Evolutionary conservation across 345 rosid species (phyloP).

Genomic region (Lumnitzera racemosa): DNA sequence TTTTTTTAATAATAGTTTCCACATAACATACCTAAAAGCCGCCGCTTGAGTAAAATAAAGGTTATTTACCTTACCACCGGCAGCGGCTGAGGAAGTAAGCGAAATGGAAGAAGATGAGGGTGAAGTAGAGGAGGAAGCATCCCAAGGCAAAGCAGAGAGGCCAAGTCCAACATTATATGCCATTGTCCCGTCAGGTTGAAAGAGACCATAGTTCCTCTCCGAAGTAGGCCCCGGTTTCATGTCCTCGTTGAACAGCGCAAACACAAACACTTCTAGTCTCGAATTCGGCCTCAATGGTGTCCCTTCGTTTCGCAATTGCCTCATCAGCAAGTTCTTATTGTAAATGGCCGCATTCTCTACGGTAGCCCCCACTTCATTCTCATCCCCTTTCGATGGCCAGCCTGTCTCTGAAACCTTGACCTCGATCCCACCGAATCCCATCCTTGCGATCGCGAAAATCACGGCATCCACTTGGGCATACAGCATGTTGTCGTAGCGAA

Average conservation of each 20-base stretch:
- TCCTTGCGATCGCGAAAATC: slow-evolving; percentile 60
- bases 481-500: slow-evolving; percentile 86
- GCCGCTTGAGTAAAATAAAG: too few species aligned
- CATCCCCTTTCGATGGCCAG: slow-evolving; percentile 93
- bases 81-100: too few species aligned
- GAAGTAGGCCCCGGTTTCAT: slow-evolving; percentile 80
- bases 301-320: slow-evolving; percentile 42
- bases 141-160: not conserved
- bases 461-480: slow-evolving; percentile 93
- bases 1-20: too few species aligned
- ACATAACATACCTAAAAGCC: too few species aligned
- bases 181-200: slow-evolving; percentile 71
- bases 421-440: slow-evolving; percentile 62
- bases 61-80: too few species aligned
- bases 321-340: slow-evolving; percentile 54
- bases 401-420: slow-evolving; percentile 90
- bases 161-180: slow-evolving; percentile 79
- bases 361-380: slow-evolving; percentile 65
- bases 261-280: slow-evolving; percentile 60
- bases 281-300: slow-evolving; percentile 80
- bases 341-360: slow-evolving; percentile 68
- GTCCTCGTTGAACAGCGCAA: slow-evolving; percentile 90
- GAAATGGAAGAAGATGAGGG: too few species aligned
- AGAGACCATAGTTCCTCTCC: slow-evolving; percentile 88
- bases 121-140: too few species aligned